These are phyloP conservation scores for Aspergillus fischeri DNA, from an alignment of 2,329 filamentous ascomycete genomes.

Conservation along the genomic window DNA sequence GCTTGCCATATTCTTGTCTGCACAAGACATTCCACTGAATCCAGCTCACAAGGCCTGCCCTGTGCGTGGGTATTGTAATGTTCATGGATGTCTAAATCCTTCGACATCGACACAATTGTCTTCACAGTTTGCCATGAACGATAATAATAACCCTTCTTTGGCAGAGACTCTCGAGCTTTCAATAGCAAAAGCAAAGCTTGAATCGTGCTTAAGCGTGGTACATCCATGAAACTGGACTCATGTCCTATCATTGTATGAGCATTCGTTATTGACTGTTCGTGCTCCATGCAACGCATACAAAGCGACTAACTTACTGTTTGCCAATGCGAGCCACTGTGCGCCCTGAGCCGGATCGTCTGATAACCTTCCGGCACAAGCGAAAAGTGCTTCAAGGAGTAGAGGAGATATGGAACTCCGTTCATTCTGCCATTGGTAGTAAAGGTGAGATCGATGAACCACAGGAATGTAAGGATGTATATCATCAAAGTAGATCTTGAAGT, in stretches of 20 bases:
- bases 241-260: constrained; percentile 56
- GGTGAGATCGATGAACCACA: constrained; percentile 73
- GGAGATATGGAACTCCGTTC: constrained; percentile 83
- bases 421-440: constrained; percentile 87
- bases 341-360: constrained; percentile 80
- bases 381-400: constrained; percentile 81
- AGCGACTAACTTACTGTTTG: constrained; percentile 60
- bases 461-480: constrained; percentile 92
- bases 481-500: constrained; percentile 85
- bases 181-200: constrained; percentile 83
- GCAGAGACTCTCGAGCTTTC: constrained; percentile 87
- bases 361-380: constrained; percentile 80
- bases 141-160: constrained; percentile 93
- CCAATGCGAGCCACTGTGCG: constrained; percentile 88
- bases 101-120: constrained; percentile 86
- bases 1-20: constrained; percentile 89
- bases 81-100: constrained; percentile 84
- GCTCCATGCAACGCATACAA: constrained; percentile 1
- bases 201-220: constrained; percentile 83
- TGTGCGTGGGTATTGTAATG: constrained; percentile 75
- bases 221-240: constrained; percentile 88
- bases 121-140: constrained; percentile 96
- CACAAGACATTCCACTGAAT: constrained; percentile 70
- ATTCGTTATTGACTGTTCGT: constrained; percentile 24
- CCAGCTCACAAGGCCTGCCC: constrained; percentile 65